phyloP scores from a whole-genome alignment of 179 eudicot genomes.

The Actinidia polygama region DNA sequence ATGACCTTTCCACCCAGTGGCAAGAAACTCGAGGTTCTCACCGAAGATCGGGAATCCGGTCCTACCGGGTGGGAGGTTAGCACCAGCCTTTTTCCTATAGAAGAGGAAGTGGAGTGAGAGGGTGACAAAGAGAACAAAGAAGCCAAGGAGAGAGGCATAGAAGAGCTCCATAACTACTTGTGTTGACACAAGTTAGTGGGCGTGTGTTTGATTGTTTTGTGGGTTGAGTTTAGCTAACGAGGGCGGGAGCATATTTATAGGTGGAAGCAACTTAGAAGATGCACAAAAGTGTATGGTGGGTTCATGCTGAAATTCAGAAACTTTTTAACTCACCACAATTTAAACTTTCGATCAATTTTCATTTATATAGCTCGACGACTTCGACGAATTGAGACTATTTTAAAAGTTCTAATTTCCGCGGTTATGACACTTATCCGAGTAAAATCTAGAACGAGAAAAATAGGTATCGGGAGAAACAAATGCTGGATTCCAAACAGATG shows the following conservation, averaged over 20 bases:
- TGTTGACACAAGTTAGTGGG: neutral
- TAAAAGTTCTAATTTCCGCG: too few species aligned
- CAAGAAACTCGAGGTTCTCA: slow-evolving; percentile 10
- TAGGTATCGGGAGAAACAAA: too few species aligned
- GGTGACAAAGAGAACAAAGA: slow-evolving; percentile 1
- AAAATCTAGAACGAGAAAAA: too few species aligned
- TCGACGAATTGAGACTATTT: too few species aligned
- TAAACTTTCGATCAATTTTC: too few species aligned
- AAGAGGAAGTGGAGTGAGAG: slow-evolving; percentile 14
- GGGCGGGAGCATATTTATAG: neutral
- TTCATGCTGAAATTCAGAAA: neutral
- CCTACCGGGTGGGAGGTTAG: neutral
- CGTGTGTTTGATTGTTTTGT: neutral
- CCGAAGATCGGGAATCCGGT: neutral
- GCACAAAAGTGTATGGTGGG: neutral
- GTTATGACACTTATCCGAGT: too few species aligned
- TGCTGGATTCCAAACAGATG: too few species aligned
- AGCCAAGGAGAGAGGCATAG: slow-evolving; percentile 7
- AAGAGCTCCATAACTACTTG: neutral
- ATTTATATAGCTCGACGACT: too few species aligned
- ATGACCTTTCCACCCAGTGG: slow-evolving; percentile 18
- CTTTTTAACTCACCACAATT: too few species aligned
- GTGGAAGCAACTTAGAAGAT: neutral
- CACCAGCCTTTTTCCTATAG: neutral
- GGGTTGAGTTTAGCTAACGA: neutral